A percentile compares a stretch with the other conserved stretches of the same genome.
Conservation (phyloP, 2,329 filamentous ascomycete species). For the Colletotrichum tamarilloi region DNA sequence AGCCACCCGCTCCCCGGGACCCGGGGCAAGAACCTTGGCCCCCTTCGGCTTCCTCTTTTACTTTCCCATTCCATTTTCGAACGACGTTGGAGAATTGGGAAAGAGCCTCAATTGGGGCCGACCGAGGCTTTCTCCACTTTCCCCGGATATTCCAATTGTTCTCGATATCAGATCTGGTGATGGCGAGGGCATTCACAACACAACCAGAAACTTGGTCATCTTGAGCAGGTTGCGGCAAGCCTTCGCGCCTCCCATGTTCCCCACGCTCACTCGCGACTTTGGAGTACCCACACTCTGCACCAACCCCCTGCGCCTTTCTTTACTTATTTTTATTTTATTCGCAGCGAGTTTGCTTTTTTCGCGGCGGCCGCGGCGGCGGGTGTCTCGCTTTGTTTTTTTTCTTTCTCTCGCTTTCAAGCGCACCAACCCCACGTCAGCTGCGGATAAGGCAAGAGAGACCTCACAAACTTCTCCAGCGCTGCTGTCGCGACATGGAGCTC, state of each 20-base stretch:
- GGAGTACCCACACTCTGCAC: constrained; percentile 1
- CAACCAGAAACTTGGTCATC: constrained; percentile 11
- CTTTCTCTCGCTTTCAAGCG: background rate
- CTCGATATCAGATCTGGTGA: constrained; percentile 23
- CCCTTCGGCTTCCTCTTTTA: constrained; percentile 11
- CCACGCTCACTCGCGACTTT: constrained; percentile 6
- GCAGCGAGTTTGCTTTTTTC: background rate
- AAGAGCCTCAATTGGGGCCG: constrained; percentile 22
- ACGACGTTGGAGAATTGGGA: background rate
- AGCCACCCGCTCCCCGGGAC: constrained; percentile 18
- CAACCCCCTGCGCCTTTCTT: background rate
- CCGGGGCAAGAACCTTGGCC: constrained; percentile 20
- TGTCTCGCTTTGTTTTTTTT: background rate
- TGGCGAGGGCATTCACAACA: background rate
- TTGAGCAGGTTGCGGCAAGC: background rate
- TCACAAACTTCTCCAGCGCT: background rate
- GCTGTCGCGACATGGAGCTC: background rate
- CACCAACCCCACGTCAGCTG: constrained; percentile 28
- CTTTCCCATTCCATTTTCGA: background rate
- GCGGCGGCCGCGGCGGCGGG: background rate
- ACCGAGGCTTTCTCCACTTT: constrained; percentile 11
- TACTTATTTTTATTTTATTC: background rate
- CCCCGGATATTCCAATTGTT: background rate
- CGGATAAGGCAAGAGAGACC: background rate
- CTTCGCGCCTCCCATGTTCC: background rate